phyloP scores from a whole-genome alignment of 1,139 yeast species.

The Sugiyamaella pinicola region DNA sequence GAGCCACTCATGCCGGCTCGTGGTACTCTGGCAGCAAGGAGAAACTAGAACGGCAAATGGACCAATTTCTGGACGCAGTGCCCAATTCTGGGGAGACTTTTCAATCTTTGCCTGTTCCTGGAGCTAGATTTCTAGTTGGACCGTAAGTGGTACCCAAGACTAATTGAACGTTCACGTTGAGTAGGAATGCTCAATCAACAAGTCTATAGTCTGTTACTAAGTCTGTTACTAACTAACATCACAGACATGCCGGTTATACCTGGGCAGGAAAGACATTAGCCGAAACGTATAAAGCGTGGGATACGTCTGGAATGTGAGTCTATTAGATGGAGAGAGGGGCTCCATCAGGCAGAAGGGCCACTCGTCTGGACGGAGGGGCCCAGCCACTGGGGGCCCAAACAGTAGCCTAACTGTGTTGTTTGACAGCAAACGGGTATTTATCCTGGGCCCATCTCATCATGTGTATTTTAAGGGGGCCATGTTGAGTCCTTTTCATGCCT shows the following conservation, averaged over 20 bases:
- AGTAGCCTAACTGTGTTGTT: not conserved
- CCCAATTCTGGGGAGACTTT: constrained; percentile 35
- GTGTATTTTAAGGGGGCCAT: constrained; percentile 70
- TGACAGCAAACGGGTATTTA: constrained; percentile 65
- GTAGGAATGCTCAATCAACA: no score
- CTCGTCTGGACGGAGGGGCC: no score
- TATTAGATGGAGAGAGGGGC: no score
- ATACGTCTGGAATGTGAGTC: constrained; percentile 49
- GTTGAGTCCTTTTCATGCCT: constrained; percentile 55
- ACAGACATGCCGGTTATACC: constrained; percentile 81
- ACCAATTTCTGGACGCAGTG: constrained; percentile 45
- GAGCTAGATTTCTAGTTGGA: constrained; percentile 64
- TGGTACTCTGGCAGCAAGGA: constrained; percentile 68
- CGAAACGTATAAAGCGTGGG: constrained; percentile 74
- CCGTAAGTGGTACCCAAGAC: constrained; percentile 53
- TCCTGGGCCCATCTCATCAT: constrained; percentile 94
- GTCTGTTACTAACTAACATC: constrained; percentile 25
- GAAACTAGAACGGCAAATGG: constrained; percentile 54
- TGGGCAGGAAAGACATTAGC: constrained; percentile 82
- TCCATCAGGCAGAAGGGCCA: no score
- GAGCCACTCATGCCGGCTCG: constrained; percentile 72
- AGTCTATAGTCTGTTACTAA: no score
- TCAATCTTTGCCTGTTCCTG: constrained; percentile 44
- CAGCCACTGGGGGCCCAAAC: no score
- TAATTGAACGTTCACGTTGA: no score